Percentiles rank a stretch among this genome's conserved stretches.
Conservation (phyloP, 2,329 filamentous ascomycete species). For the Ceratocystis alfenasii region DNA sequence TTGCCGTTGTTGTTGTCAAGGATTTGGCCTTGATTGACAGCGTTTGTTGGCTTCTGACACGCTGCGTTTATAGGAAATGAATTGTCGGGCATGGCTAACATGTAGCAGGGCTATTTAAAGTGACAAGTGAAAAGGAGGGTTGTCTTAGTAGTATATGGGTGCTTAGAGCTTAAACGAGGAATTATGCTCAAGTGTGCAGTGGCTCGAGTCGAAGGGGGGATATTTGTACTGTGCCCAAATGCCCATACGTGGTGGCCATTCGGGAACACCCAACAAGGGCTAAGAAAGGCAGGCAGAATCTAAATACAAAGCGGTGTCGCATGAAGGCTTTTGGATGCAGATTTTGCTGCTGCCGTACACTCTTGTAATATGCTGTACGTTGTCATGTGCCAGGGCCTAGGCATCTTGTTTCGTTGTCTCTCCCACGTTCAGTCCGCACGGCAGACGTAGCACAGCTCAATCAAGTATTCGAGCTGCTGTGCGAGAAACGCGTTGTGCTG, state of each 20-base stretch:
- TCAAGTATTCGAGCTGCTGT: background rate
- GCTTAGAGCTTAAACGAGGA: background rate
- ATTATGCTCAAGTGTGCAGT: background rate
- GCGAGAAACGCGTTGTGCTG: background rate
- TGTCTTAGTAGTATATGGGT: background rate
- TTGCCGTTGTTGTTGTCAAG: background rate
- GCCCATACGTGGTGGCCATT: background rate
- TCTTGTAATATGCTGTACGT: background rate
- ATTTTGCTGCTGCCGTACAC: background rate
- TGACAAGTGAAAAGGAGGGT: background rate
- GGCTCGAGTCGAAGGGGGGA: background rate
- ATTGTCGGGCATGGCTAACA: background rate
- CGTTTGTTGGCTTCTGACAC: background rate
- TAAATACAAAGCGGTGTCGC: background rate
- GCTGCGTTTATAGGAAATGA: background rate
- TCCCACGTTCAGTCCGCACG: background rate
- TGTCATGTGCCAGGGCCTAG: constrained; percentile 1
- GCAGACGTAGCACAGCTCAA: background rate
- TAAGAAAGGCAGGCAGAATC: background rate
- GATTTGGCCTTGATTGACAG: background rate
- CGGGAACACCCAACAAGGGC: background rate
- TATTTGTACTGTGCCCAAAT: background rate
- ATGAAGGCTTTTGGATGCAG: background rate
- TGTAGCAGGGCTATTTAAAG: background rate
- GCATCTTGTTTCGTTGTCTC: background rate